Percentiles rank a stretch among this genome's conserved stretches.
Conservation (phyloP, 1,139 yeast genomes). For the Nadsonia starkeyi-henricii region DNA sequence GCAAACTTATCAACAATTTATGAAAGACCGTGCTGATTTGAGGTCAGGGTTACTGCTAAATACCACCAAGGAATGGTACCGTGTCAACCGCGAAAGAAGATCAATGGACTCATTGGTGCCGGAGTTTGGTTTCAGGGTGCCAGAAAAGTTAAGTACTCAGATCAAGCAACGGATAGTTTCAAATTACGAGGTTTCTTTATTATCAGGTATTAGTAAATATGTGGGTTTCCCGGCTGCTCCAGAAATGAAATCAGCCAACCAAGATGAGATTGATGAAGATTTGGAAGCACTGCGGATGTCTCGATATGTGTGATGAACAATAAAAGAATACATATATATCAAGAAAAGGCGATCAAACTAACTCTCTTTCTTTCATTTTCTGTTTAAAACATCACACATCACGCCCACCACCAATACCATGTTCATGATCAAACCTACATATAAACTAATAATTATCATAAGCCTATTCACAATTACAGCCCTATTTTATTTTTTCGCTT, state of each 20-base stretch:
- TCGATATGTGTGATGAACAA: neutral
- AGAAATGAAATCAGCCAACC: conserved; percentile 32
- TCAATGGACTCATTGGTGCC: conserved; percentile 64
- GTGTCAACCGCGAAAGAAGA: conserved; percentile 78
- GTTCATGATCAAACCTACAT: no score
- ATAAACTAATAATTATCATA: no score
- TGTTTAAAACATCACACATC: no score
- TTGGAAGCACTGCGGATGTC: conserved; percentile 16
- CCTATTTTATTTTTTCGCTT: no score
- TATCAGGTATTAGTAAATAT: conserved; percentile 42
- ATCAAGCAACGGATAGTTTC: conserved; percentile 41
- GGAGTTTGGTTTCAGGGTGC: conserved; percentile 26
- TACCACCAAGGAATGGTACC: conserved; percentile 85
- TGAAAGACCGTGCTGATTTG: conserved; percentile 53
- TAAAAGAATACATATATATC: no score
- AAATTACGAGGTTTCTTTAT: conserved; percentile 41
- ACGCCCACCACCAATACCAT: no score
- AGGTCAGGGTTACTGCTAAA: conserved; percentile 52
- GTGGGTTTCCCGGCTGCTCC: conserved; percentile 56
- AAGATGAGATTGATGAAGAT: conserved; percentile 19
- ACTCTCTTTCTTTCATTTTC: no score
- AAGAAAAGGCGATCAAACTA: no score
- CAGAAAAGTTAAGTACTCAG: conserved; percentile 26
- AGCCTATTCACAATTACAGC: no score
- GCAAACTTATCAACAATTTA: conserved; percentile 72